Conservation (phyloP, 2,329 filamentous ascomycete genomes). For the Chrysoporthe puriensis region DNA sequence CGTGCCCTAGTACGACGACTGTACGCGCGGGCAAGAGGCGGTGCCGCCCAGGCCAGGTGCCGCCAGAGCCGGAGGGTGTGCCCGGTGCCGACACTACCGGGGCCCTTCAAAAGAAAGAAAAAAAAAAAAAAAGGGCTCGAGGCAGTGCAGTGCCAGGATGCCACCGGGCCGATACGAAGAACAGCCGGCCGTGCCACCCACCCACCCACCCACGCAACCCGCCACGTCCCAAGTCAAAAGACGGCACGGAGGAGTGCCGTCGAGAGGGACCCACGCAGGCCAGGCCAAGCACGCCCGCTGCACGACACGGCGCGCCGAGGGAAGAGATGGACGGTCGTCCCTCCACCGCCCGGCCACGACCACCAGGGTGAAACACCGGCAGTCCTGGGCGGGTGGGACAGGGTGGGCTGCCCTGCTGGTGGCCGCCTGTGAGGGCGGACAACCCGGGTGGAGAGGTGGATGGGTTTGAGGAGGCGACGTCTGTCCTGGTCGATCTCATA, state of each 20-base stretch:
- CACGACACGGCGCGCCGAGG: neutral
- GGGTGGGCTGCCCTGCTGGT: neutral
- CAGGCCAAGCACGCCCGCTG: no score
- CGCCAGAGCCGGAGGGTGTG: neutral
- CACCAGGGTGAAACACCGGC: conserved; percentile 8
- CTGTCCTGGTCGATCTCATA: no score
- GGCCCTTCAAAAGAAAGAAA: no score
- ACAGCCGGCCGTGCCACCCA: neutral
- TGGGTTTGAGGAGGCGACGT: no score
- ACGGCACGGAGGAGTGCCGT: no score
- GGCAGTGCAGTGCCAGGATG: neutral
- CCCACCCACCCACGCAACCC: neutral
- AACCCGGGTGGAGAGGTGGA: neutral
- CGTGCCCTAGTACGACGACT: no score
- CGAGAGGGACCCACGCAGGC: neutral
- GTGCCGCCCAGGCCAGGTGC: neutral
- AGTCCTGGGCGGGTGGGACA: neutral
- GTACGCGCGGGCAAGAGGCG: no score
- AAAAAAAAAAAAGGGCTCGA: neutral
- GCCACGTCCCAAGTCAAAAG: no score
- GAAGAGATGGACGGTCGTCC: no score
- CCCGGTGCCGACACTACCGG: neutral
- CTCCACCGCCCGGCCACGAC: neutral
- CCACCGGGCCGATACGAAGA: conserved; percentile 2
- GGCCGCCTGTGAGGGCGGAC: no score